Percentiles rank a stretch among this genome's conserved stretches.
phyloP scores from a whole-genome alignment of 2,329 filamentous ascomycete genomes.

The Xylariaceae sp. region DNA sequence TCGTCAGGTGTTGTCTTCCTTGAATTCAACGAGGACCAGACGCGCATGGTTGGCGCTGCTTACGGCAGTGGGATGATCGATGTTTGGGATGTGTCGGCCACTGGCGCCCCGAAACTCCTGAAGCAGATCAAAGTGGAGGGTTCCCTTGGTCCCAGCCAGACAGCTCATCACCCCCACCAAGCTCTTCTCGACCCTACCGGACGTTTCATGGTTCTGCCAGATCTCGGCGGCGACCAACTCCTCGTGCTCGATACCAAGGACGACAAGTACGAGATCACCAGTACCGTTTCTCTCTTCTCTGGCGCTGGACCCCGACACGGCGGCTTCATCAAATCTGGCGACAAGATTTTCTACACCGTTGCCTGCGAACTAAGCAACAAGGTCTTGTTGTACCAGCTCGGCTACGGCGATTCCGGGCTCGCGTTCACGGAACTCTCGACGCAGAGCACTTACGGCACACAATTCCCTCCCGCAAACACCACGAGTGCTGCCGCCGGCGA shows the following conservation, averaged over 20 bases:
- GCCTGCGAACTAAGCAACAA: constrained; percentile 55
- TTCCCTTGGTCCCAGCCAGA: constrained; percentile 42
- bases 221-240: constrained; percentile 58
- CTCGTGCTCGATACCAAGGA: constrained; percentile 53
- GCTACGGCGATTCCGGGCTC: constrained; percentile 46
- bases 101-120: constrained; percentile 45
- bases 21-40: constrained; percentile 53
- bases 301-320: constrained; percentile 60
- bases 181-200: constrained; percentile 56
- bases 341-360: constrained; percentile 54
- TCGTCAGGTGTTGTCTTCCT: constrained; percentile 56
- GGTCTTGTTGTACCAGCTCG: constrained; percentile 51
- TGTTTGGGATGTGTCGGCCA: constrained; percentile 51
- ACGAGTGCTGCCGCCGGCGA: constrained; percentile 53
- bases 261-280: constrained; percentile 49
- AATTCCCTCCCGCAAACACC: constrained; percentile 44
- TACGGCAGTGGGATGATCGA: constrained; percentile 53
- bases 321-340: constrained; percentile 50
- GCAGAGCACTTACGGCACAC: constrained; percentile 50
- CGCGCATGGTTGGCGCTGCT: constrained; percentile 53
- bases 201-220: constrained; percentile 55
- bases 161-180: constrained; percentile 53
- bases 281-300: constrained; percentile 44
- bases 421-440: constrained; percentile 46
- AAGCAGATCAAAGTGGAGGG: constrained; percentile 48